Evolutionary conservation across 768 basidiomycete species (phyloP).

Genomic region (Sporobolomyces roseus): DNA sequence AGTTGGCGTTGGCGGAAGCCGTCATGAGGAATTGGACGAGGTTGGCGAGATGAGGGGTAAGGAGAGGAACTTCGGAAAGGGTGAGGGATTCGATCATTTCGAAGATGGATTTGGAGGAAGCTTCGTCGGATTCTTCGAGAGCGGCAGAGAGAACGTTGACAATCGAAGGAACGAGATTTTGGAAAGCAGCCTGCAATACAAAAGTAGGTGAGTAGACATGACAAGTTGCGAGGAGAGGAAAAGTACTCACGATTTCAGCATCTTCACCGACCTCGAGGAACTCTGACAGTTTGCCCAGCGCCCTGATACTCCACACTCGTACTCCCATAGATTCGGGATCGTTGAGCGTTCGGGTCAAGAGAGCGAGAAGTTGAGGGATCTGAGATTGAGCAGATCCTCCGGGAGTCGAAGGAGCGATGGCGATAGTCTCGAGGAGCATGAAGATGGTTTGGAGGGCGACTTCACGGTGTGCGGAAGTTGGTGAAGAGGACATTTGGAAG

Average conservation of each 20-base stretch:
- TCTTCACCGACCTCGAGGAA: conserved; percentile 87
- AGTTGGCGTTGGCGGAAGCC: conserved; percentile 71
- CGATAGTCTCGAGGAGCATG: conserved; percentile 85
- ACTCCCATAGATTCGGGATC: conserved; percentile 88
- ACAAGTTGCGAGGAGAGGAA: conserved; percentile 11
- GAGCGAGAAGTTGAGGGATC: conserved; percentile 67
- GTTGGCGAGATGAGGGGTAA: conserved; percentile 80
- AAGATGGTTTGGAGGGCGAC: conserved; percentile 83
- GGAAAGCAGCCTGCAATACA: conserved; percentile 83
- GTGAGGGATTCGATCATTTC: conserved; percentile 94
- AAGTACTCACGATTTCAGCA: conserved; percentile 66
- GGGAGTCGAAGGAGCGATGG: conserved; percentile 68
- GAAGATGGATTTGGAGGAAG: conserved; percentile 78
- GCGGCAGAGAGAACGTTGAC: conserved; percentile 81
- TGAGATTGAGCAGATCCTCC: conserved; percentile 53
- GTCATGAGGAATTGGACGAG: conserved; percentile 82
- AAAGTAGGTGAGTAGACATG: neutral
- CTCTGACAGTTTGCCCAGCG: conserved; percentile 87
- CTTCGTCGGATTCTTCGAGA: conserved; percentile 73
- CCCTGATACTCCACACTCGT: conserved; percentile 81
- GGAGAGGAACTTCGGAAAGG: conserved; percentile 90
- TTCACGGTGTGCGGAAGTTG: conserved; percentile 73
- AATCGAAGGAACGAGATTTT: conserved; percentile 77
- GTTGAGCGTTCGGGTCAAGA: conserved; percentile 66
- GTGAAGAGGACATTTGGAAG: conserved; percentile 67